phyloP scores from a whole-genome alignment of 2,329 filamentous ascomycete genomes.

The Pyricularia grisea region DNA sequence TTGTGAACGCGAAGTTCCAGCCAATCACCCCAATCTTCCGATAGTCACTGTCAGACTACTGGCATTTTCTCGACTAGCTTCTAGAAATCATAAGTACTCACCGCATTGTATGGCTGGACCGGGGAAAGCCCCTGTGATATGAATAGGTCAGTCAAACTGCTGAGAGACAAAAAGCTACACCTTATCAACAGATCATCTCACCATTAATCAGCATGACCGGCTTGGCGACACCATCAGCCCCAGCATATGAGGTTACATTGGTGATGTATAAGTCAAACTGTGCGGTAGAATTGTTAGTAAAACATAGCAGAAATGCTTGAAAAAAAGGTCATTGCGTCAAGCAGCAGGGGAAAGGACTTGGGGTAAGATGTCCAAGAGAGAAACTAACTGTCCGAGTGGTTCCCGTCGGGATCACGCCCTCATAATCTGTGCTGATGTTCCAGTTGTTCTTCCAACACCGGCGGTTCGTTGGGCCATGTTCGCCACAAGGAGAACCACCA shows the following conservation, averaged over 20 bases:
- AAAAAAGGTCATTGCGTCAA: background rate
- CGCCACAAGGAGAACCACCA: constrained; percentile 16
- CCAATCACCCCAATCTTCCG: constrained; percentile 38
- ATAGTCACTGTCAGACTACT: constrained; percentile 22
- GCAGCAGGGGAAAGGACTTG: background rate
- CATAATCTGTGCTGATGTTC: constrained; percentile 21
- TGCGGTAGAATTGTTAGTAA: background rate
- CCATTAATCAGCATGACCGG: constrained; percentile 34
- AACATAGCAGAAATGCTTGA: background rate
- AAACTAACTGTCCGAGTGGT: constrained; percentile 15
- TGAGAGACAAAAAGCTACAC: background rate
- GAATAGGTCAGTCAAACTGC: background rate
- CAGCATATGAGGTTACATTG: constrained; percentile 12
- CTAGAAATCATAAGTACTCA: background rate
- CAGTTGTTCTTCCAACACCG: constrained; percentile 21
- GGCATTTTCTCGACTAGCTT: background rate
- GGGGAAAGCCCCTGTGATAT: background rate
- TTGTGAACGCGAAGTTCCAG: constrained; percentile 56
- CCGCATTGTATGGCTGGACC: constrained; percentile 1
- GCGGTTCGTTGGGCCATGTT: constrained; percentile 19
- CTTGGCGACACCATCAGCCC: constrained; percentile 15
- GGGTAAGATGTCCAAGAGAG: background rate
- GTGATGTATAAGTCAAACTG: constrained; percentile 19
- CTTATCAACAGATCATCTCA: background rate
- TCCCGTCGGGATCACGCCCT: constrained; percentile 15